Conservation (phyloP, 179 eudicot species). For the Beta lomatogona region DNA sequence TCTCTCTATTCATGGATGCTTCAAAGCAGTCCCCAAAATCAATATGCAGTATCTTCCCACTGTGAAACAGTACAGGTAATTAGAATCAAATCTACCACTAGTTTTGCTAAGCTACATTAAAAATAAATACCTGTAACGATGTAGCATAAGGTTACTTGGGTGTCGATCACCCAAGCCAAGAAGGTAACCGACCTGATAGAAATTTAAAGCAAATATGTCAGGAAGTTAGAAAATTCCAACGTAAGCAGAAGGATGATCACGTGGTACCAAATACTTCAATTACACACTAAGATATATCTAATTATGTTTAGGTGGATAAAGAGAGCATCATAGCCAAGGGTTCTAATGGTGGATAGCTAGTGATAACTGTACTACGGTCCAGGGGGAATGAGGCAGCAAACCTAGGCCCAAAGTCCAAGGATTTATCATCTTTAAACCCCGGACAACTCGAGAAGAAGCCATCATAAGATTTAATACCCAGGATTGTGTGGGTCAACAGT, state of each 20-base stretch:
- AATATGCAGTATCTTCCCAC: slow-evolving; percentile 97
- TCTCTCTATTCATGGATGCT: slow-evolving; percentile 99
- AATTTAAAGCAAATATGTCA: slow-evolving; percentile 19
- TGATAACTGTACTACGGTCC: not conserved
- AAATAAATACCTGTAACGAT: slow-evolving; percentile 81
- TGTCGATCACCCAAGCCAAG: slow-evolving; percentile 99
- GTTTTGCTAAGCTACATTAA: not conserved
- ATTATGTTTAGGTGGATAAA: not conserved
- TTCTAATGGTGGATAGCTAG: not conserved
- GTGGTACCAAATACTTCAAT: not conserved
- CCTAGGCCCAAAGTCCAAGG: not conserved
- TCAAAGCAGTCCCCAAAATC: slow-evolving; percentile 99
- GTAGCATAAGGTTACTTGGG: slow-evolving; percentile 98
- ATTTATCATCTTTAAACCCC: not conserved
- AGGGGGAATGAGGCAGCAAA: not conserved
- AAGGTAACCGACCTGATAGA: slow-evolving; percentile 91
- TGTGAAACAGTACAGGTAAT: slow-evolving; percentile 36
- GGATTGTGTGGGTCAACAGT: not conserved
- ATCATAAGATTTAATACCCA: not conserved
- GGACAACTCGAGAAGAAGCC: not conserved
- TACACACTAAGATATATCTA: not conserved
- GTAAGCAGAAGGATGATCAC: not conserved
- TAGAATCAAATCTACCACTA: slow-evolving; percentile 1
- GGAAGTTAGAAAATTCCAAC: not conserved
- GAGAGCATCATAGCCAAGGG: not conserved